phyloP scores from a whole-genome alignment of 2,329 filamentous ascomycete genomes.

The Emmonsiellopsis sp. region DNA sequence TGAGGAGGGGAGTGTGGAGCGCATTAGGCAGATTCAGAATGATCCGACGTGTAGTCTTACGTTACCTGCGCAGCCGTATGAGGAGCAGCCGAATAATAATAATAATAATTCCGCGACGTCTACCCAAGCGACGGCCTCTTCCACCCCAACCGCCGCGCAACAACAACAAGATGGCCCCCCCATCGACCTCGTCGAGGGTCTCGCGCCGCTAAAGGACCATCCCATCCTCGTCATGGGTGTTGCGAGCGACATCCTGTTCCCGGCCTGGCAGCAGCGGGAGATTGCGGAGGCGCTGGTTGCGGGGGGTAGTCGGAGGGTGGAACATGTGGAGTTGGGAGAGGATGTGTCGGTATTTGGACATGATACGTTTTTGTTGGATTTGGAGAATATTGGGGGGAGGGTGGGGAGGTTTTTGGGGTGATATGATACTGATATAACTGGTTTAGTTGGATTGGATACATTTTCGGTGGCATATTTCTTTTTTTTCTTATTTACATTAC shows the following conservation, averaged over 20 bases:
- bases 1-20: constrained; percentile 34
- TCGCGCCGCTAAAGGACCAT: constrained; percentile 62
- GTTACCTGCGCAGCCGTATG: constrained; percentile 72
- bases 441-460: neutral
- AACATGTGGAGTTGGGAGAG: constrained; percentile 84
- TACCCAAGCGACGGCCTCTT: neutral
- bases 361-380: constrained; percentile 87
- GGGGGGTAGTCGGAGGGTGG: constrained; percentile 70
- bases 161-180: constrained; percentile 50
- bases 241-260: constrained; percentile 91
- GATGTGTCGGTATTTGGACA: constrained; percentile 93
- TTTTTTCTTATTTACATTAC: neutral
- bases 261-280: constrained; percentile 95
- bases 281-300: constrained; percentile 73
- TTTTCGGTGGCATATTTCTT: neutral
- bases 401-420: constrained; percentile 69
- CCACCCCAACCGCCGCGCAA: constrained; percentile 12
- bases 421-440: constrained; percentile 8
- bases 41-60: constrained; percentile 66
- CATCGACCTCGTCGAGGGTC: constrained; percentile 67
- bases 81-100: constrained; percentile 56
- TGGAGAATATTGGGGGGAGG: constrained; percentile 83
- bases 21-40: constrained; percentile 13
- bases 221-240: constrained; percentile 87
- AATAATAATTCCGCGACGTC: neutral